These are phyloP conservation scores for Diutina rugosa DNA, from an alignment of 1,139 yeast species.

Conservation along the genomic window DNA sequence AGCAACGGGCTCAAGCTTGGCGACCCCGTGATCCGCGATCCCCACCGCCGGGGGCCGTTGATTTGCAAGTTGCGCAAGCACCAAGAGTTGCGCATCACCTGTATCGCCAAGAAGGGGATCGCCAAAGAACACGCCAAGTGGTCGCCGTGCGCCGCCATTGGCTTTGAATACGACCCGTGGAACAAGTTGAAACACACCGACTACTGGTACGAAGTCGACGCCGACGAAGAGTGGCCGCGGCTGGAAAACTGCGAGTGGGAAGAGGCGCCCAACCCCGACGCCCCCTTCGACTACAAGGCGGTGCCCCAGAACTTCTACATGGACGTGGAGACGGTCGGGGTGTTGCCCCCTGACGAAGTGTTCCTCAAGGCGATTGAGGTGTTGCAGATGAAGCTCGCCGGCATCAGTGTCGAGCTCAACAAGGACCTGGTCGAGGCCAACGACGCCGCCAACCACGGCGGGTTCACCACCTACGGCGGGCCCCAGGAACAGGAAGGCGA, in stretches of 20 bases:
- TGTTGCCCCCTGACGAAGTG: constrained; percentile 79
- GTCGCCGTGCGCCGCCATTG: constrained; percentile 97
- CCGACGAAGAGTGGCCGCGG: constrained; percentile 86
- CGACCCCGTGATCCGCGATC: constrained; percentile 73
- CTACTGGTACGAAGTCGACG: constrained; percentile 89
- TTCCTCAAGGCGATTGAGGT: constrained; percentile 74
- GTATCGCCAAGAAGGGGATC: constrained; percentile 96
- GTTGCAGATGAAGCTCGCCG: constrained; percentile 82
- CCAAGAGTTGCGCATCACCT: constrained; percentile 78
- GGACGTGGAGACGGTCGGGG: constrained; percentile 88
- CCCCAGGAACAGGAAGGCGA: constrained; percentile 1
- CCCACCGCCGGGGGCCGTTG: constrained; percentile 67
- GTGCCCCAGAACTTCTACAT: constrained; percentile 71
- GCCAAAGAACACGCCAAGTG: constrained; percentile 98
- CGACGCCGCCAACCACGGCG: constrained; percentile 25
- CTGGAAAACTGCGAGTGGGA: constrained; percentile 89
- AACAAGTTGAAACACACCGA: constrained; percentile 92
- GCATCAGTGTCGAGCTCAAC: constrained; percentile 71
- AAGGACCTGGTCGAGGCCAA: constrained; percentile 41
- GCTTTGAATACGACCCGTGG: constrained; percentile 99
- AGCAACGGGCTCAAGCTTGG: constrained; percentile 47
- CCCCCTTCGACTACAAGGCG: constrained; percentile 75
- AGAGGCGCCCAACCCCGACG: constrained; percentile 87
- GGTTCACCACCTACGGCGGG: constrained; percentile 34
- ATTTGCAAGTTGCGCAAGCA: constrained; percentile 86